Percentiles rank a stretch among this genome's conserved stretches.
Evolutionary conservation across 352 stramenopile genomes (phyloP).

Genomic region (Globisporangium lucens): DNA sequence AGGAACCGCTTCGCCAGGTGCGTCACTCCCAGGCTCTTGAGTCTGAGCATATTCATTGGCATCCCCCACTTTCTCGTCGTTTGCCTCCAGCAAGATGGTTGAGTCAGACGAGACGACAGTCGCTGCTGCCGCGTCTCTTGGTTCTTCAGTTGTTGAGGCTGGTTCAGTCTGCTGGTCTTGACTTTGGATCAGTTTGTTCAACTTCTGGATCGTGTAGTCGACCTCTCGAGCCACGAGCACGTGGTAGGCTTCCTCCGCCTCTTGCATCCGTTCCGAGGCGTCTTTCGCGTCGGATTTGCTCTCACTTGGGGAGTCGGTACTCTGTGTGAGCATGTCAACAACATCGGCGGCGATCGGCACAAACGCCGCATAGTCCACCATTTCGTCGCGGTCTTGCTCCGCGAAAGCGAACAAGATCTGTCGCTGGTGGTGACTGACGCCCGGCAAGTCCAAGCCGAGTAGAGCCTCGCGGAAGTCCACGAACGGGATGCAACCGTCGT

Average conservation of each 20-base stretch:
- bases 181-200: slow-evolving; percentile 36
- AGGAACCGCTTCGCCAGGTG: slow-evolving; percentile 1
- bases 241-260: slow-evolving; percentile 33
- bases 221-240: slow-evolving; percentile 29
- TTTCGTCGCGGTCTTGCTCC: slow-evolving; percentile 49
- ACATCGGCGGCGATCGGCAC: slow-evolving; percentile 46
- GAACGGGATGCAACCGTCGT: slow-evolving; percentile 54
- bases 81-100: not conserved
- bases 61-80: not conserved
- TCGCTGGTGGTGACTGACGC: slow-evolving; percentile 21
- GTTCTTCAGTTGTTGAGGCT: not conserved
- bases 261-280: slow-evolving; percentile 8
- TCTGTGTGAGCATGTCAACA: slow-evolving; percentile 37
- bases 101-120: slow-evolving; percentile 9
- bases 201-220: slow-evolving; percentile 38
- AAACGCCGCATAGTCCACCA: slow-evolving; percentile 54
- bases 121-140: slow-evolving; percentile 15
- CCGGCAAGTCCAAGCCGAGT: slow-evolving; percentile 33
- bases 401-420: slow-evolving; percentile 59
- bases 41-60: slow-evolving; percentile 7
- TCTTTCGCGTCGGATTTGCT: slow-evolving; percentile 18
- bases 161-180: slow-evolving; percentile 19
- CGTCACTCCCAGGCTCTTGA: not conserved
- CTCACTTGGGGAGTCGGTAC: not conserved
- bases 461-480: slow-evolving; percentile 41